phyloP scores from a whole-genome alignment of 495 filamentous ascomycete species.

The Daldinia decipiens region DNA sequence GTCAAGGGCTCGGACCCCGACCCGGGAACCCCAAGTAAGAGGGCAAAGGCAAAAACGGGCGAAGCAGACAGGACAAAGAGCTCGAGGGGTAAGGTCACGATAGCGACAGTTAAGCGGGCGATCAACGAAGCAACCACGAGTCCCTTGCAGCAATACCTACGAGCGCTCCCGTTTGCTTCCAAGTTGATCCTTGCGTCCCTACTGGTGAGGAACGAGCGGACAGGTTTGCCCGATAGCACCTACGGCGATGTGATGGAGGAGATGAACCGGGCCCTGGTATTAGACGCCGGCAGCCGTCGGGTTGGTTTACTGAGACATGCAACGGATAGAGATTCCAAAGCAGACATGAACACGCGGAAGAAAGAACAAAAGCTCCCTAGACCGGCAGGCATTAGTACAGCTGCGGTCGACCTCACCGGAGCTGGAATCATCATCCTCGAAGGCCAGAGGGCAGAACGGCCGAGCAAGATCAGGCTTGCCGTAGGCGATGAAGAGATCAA shows the following conservation, averaged over 20 bases:
- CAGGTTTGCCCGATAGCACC: slow-evolving; percentile 85
- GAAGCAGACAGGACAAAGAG: slow-evolving; percentile 34
- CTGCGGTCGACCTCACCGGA: slow-evolving; percentile 83
- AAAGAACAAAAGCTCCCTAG: slow-evolving; percentile 47
- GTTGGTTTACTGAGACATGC: slow-evolving; percentile 43
- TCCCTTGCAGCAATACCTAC: slow-evolving; percentile 87
- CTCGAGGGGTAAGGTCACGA: slow-evolving; percentile 74
- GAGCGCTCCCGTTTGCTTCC: slow-evolving; percentile 78
- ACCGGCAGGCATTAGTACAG: slow-evolving; percentile 72
- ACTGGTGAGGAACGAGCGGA: slow-evolving; percentile 78
- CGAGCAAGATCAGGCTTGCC: slow-evolving; percentile 84
- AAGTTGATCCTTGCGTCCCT: slow-evolving; percentile 89
- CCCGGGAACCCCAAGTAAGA: slow-evolving; percentile 57
- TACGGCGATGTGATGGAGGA: slow-evolving; percentile 94
- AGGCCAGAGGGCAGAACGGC: slow-evolving; percentile 78
- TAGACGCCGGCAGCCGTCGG: slow-evolving; percentile 65
- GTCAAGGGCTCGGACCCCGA: slow-evolving; percentile 50
- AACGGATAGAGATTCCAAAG: slow-evolving; percentile 9
- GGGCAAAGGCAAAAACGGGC: slow-evolving; percentile 28
- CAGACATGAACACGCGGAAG: slow-evolving; percentile 13
- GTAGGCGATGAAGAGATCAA: slow-evolving; percentile 91
- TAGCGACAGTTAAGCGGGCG: slow-evolving; percentile 89
- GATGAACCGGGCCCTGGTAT: slow-evolving; percentile 73
- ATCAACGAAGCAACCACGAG: slow-evolving; percentile 95
- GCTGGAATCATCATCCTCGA: slow-evolving; percentile 89